These are phyloP conservation scores for Suillus luteus DNA, from an alignment of 768 basidiomycete species.

Conservation along the genomic window DNA sequence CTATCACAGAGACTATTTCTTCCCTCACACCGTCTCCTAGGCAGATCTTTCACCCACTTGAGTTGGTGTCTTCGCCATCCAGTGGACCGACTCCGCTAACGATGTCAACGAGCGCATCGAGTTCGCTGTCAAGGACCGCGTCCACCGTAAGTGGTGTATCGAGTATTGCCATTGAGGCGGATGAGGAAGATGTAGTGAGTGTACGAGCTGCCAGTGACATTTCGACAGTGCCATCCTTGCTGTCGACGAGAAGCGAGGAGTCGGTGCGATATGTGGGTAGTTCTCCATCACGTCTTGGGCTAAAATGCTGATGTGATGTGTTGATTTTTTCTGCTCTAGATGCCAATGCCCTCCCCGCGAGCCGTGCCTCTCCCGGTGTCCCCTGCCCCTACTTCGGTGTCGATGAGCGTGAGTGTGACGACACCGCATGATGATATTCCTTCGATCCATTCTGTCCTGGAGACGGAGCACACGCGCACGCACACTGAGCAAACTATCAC, in stretches of 20 bases:
- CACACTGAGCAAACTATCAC: conserved; percentile 47
- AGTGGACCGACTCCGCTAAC: conserved; percentile 33
- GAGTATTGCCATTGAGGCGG: conserved; percentile 43
- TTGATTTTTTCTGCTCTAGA: conserved; percentile 31
- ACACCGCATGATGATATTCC: conserved; percentile 51
- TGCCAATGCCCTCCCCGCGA: conserved; percentile 29
- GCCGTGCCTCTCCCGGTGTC: conserved; percentile 32
- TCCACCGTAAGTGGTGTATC: conserved; percentile 43
- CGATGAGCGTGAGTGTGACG: conserved; percentile 49
- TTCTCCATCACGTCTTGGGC: neutral
- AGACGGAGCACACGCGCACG: conserved; percentile 44
- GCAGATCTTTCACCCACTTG: conserved; percentile 23
- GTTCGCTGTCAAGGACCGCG: conserved; percentile 39
- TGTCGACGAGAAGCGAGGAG: conserved; percentile 43
- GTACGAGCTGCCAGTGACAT: conserved; percentile 32
- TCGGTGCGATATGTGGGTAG: conserved; percentile 39
- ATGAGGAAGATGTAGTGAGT: conserved; percentile 34
- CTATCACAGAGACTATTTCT: conserved; percentile 36
- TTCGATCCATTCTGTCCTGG: conserved; percentile 48
- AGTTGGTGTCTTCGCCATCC: conserved; percentile 33
- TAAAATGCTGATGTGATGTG: conserved; percentile 10
- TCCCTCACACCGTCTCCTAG: conserved; percentile 19
- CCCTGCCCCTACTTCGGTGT: conserved; percentile 40
- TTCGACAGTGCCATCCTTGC: conserved; percentile 59
- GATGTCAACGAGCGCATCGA: conserved; percentile 34